These are phyloP conservation scores for Fusarium irregulare DNA, from an alignment of 2,329 filamentous ascomycete species.

Conservation along the genomic window DNA sequence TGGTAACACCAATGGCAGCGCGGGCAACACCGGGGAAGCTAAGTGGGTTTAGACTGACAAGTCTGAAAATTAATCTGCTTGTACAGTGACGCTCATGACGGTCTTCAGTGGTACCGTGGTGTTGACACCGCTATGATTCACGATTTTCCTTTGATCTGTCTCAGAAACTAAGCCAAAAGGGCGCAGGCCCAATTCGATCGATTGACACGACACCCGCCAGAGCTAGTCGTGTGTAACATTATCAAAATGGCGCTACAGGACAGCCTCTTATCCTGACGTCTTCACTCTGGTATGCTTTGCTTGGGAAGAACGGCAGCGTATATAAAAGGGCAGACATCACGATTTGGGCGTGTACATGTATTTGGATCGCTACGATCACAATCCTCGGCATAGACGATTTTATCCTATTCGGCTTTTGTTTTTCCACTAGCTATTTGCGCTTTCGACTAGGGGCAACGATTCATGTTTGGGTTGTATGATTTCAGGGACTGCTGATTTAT, in stretches of 20 bases:
- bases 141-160: conserved; percentile 55
- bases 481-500: conserved; percentile 40
- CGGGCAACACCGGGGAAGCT: conserved; percentile 49
- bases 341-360: conserved; percentile 50
- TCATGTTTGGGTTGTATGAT: conserved; percentile 44
- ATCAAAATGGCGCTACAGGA: conserved; percentile 45
- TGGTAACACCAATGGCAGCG: conserved; percentile 21
- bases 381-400: conserved; percentile 47
- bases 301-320: conserved; percentile 27
- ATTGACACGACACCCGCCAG: conserved; percentile 46
- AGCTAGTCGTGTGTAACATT: conserved; percentile 53
- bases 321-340: conserved; percentile 26
- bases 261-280: conserved; percentile 35
- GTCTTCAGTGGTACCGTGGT: conserved; percentile 47
- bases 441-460: conserved; percentile 26
- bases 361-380: conserved; percentile 47
- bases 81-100: conserved; percentile 49
- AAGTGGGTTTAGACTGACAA: conserved; percentile 55
- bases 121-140: conserved; percentile 56
- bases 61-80: conserved; percentile 46
- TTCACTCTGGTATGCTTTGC: conserved; percentile 29
- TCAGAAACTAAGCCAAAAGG: conserved; percentile 43
- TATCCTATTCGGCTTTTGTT: conserved; percentile 36
- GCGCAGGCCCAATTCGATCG: conserved; percentile 38
- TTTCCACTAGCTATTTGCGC: conserved; percentile 34